Conservation (phyloP, 2,329 filamentous ascomycete genomes). For the Ophiostoma sp. region DNA sequence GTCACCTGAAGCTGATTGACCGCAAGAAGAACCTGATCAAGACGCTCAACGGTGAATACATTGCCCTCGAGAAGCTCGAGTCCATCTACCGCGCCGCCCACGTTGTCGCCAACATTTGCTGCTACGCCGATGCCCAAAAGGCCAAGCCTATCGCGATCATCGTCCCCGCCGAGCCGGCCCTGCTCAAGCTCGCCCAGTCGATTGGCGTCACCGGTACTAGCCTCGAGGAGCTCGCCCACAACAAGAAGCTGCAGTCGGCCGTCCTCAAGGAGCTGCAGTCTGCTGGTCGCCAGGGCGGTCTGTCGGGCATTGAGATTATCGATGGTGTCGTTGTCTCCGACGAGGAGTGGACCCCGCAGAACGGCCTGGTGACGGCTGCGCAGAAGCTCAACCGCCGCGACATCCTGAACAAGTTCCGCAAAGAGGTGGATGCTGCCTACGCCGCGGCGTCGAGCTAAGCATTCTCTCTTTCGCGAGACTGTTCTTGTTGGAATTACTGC, state of each 20-base stretch:
- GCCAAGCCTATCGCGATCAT: constrained; percentile 58
- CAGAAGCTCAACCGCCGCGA: constrained; percentile 72
- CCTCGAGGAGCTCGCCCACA: constrained; percentile 66
- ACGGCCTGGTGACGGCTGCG: constrained; percentile 67
- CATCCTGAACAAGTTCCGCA: constrained; percentile 62
- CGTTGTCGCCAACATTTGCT: constrained; percentile 58
- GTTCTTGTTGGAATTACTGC: neutral
- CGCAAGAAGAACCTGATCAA: constrained; percentile 90
- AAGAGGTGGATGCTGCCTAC: constrained; percentile 63
- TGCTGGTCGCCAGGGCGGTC: constrained; percentile 60
- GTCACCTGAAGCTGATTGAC: constrained; percentile 74
- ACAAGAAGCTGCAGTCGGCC: constrained; percentile 62
- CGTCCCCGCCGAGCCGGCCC: constrained; percentile 55
- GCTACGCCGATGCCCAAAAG: constrained; percentile 53
- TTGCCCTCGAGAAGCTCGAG: constrained; percentile 72
- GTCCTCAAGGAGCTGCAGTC: constrained; percentile 67
- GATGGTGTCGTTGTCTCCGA: constrained; percentile 70
- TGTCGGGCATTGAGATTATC: constrained; percentile 68
- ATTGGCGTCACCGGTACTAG: constrained; percentile 51
- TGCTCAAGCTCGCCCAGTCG: constrained; percentile 52
- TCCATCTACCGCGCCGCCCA: constrained; percentile 53
- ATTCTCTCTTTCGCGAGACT: neutral
- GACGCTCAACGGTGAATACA: constrained; percentile 79
- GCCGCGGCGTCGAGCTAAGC: constrained; percentile 34
- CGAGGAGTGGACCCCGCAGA: constrained; percentile 75